Evolutionary conservation across 805 yeast species (phyloP).

Genomic region (Ogataea pignaliae): DNA sequence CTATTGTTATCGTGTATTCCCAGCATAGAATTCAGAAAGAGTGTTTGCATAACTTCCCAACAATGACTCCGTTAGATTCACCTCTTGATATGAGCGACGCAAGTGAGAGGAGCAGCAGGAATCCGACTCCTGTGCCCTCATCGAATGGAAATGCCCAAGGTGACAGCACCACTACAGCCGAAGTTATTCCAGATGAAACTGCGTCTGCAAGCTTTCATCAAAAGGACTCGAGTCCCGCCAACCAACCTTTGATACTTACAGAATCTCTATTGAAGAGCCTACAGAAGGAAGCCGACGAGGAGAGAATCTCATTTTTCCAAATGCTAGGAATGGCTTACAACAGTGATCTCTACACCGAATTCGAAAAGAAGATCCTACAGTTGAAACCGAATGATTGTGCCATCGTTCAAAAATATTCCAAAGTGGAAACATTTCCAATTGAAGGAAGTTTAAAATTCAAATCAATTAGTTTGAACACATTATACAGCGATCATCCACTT

Average conservation of each 20-base stretch:
- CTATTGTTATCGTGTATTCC: too few species aligned
- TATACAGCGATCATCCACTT: constrained; percentile 51
- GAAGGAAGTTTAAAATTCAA: constrained; percentile 19
- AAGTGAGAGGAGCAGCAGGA: too few species aligned
- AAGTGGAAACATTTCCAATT: constrained; percentile 36
- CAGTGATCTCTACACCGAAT: constrained; percentile 24
- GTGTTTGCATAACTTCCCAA: too few species aligned
- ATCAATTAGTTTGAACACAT: constrained; percentile 35
- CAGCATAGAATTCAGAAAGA: too few species aligned
- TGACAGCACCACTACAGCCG: too few species aligned
- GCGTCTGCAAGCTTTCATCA: too few species aligned
- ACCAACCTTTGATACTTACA: constrained; percentile 6
- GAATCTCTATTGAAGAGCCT: constrained; percentile 13
- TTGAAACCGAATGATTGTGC: constrained; percentile 54
- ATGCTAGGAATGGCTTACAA: constrained; percentile 9
- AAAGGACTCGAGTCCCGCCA: neutral
- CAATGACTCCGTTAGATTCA: neutral
- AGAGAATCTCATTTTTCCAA: constrained; percentile 1
- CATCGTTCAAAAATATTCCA: constrained; percentile 44
- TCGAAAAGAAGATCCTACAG: constrained; percentile 38
- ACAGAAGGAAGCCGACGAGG: constrained; percentile 14
- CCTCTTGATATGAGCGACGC: too few species aligned
- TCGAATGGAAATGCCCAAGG: too few species aligned
- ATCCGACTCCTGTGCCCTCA: too few species aligned
- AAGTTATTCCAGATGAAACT: too few species aligned